phyloP scores from a whole-genome alignment of 2,329 filamentous ascomycete species.

The Mariannaea elegans region DNA sequence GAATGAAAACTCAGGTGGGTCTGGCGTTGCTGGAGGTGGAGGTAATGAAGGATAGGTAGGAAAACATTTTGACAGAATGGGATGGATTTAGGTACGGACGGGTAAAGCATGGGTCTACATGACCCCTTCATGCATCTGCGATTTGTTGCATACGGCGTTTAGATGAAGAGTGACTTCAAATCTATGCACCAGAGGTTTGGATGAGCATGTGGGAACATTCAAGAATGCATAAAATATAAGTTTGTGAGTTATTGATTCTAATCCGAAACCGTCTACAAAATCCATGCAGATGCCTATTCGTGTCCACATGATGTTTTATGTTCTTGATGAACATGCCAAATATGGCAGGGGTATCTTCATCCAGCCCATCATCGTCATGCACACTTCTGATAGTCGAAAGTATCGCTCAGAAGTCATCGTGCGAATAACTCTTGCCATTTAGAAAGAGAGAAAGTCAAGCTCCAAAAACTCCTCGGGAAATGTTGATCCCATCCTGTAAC shows the following conservation, averaged over 20 bases:
- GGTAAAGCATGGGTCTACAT: not conserved
- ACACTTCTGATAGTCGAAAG: not conserved
- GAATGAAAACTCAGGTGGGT: conserved; percentile 1
- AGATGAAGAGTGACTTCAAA: conserved; percentile 10
- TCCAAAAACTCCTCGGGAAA: conserved; percentile 8
- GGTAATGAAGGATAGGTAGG: not conserved
- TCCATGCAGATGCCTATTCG: conserved; percentile 20
- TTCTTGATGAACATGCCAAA: conserved; percentile 22
- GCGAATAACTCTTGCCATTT: conserved; percentile 1
- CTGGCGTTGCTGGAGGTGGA: conserved; percentile 10
- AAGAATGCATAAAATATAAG: conserved; percentile 14
- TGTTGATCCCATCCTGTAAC: conserved; percentile 2
- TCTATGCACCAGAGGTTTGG: not conserved
- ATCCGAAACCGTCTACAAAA: conserved; percentile 2
- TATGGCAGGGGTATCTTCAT: conserved; percentile 34
- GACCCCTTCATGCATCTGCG: conserved; percentile 13
- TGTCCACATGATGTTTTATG: conserved; percentile 15
- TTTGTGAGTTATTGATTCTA: conserved; percentile 13
- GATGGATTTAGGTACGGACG: not conserved
- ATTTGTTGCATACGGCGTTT: conserved; percentile 20
- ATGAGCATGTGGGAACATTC: conserved; percentile 3
- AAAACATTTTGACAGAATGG: not conserved
- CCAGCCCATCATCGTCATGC: conserved; percentile 13
- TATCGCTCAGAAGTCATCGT: not conserved
- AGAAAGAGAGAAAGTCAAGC: conserved; percentile 7